These are phyloP conservation scores for Termitomyces sp. DNA, from an alignment of 768 basidiomycete genomes.

Conservation along the genomic window DNA sequence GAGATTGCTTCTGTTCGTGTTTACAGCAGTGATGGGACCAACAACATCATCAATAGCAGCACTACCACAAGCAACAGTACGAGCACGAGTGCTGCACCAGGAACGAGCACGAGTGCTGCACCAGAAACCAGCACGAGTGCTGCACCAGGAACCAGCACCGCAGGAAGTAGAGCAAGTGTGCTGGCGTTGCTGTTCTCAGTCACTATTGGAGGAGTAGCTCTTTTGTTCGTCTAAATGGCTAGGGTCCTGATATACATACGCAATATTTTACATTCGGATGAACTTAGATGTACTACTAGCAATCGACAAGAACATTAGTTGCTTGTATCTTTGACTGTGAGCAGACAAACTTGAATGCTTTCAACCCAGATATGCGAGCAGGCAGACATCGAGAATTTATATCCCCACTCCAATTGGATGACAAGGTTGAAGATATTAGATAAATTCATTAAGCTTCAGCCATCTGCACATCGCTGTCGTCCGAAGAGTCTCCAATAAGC, in stretches of 20 bases:
- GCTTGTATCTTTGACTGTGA: background rate
- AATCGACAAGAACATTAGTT: background rate
- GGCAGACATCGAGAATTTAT: background rate
- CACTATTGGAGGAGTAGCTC: conserved; percentile 1
- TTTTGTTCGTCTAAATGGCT: background rate
- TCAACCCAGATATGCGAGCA: background rate
- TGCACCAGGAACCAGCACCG: conserved; percentile 3
- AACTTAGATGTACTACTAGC: background rate
- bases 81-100: conserved; percentile 2
- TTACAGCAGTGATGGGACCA: conserved; percentile 35
- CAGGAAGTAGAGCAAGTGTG: conserved; percentile 1
- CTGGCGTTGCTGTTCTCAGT: background rate
- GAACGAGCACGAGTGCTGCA: background rate
- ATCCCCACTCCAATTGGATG: no score
- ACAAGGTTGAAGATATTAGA: background rate
- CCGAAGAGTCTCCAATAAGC: conserved; percentile 36
- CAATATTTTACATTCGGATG: background rate
- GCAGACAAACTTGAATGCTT: background rate
- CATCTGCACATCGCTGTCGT: conserved; percentile 56
- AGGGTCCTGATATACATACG: background rate
- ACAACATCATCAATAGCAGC: conserved; percentile 21
- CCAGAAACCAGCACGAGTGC: background rate
- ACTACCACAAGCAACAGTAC: conserved; percentile 1
- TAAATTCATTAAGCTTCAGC: conserved; percentile 27
- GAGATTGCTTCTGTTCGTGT: conserved; percentile 64